These are phyloP conservation scores for Cicer yamashitae DNA, from an alignment of 306 rosid species.

Conservation along the genomic window DNA sequence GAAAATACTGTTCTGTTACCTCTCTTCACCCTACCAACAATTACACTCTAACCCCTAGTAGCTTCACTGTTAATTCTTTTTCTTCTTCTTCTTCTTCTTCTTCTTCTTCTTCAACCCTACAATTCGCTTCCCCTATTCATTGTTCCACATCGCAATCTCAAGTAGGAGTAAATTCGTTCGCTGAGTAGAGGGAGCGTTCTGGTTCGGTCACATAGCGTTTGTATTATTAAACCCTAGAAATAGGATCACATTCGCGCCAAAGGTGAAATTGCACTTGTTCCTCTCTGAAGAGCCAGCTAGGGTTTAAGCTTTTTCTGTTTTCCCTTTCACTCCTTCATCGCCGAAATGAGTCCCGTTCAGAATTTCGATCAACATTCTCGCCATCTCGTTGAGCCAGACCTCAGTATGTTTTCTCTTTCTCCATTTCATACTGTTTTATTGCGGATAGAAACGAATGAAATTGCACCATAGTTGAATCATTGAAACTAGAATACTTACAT, in stretches of 20 bases:
- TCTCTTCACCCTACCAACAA: not conserved
- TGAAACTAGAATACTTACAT: not conserved
- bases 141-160: not conserved
- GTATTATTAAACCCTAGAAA: constrained; percentile 51
- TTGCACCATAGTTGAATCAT: not conserved
- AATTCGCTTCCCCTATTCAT: not conserved
- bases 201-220: not conserved
- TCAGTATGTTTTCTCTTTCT: constrained; percentile 55
- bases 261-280: constrained; percentile 1
- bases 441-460: not conserved
- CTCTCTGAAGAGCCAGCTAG: constrained; percentile 31
- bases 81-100: not conserved
- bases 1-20: no score
- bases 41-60: not conserved
- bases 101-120: constrained; percentile 1
- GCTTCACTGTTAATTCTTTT: not conserved
- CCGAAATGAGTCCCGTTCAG: constrained; percentile 90
- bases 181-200: not conserved
- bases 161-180: not conserved
- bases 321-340: constrained; percentile 7
- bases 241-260: constrained; percentile 27
- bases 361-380: constrained; percentile 94
- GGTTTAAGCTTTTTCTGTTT: constrained; percentile 49
- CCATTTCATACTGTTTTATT: constrained; percentile 26
- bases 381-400: constrained; percentile 74